These are phyloP conservation scores for Macrolepiota albuminosa DNA, from an alignment of 768 basidiomycete genomes.

Conservation along the genomic window DNA sequence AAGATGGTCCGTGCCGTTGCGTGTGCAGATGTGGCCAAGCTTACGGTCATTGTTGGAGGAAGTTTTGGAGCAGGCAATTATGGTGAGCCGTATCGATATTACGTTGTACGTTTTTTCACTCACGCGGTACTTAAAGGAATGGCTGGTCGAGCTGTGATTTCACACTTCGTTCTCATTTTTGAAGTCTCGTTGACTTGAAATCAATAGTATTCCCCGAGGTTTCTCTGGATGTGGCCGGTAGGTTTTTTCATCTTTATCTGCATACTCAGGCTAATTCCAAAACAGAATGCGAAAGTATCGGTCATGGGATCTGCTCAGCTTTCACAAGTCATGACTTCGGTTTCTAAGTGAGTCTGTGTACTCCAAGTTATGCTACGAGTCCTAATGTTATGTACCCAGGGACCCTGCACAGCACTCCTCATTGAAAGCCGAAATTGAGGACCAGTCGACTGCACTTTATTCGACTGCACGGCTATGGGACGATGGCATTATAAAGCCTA, in stretches of 20 bases:
- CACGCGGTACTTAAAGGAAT: constrained; percentile 50
- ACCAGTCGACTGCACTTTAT: constrained; percentile 82
- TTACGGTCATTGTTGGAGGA: constrained; percentile 90
- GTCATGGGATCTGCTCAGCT: constrained; percentile 96
- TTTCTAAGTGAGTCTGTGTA: constrained; percentile 57
- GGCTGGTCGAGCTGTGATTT: constrained; percentile 85
- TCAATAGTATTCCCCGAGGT: constrained; percentile 84
- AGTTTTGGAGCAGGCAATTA: constrained; percentile 96
- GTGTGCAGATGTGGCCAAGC: constrained; percentile 90
- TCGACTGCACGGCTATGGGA: constrained; percentile 94
- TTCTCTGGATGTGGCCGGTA: constrained; percentile 99
- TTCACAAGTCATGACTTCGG: constrained; percentile 87
- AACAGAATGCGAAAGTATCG: constrained; percentile 83
- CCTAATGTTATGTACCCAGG: constrained; percentile 29
- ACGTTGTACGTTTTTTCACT: neutral
- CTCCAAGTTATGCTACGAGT: neutral
- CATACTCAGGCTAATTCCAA: constrained; percentile 4
- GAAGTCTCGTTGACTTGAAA: constrained; percentile 1
- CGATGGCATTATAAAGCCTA: constrained; percentile 85
- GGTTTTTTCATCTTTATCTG: constrained; percentile 22
- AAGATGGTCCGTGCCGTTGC: constrained; percentile 97
- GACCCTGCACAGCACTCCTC: constrained; percentile 75
- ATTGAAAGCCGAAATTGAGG: constrained; percentile 79
- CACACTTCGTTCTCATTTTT: neutral
- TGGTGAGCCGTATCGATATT: constrained; percentile 39